Evolutionary conservation across 768 basidiomycete species (phyloP).

Genomic region (Auricularia auricula-judae): DNA sequence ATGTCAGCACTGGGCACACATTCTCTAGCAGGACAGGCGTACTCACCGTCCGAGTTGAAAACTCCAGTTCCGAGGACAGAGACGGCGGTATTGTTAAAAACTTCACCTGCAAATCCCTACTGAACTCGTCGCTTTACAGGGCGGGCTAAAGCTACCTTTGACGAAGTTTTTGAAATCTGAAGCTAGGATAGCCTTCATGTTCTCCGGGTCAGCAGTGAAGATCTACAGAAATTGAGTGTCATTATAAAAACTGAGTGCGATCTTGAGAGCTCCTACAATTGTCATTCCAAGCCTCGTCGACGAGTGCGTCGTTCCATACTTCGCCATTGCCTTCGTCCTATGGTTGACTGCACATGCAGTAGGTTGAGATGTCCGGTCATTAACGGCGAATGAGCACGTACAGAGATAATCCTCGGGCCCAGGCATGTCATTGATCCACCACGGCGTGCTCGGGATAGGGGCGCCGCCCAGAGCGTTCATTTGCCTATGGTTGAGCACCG

Average conservation of each 20-base stretch:
- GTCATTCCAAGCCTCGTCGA: neutral
- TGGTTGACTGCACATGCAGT: neutral
- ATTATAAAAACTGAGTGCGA: neutral
- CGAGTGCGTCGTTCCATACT: neutral
- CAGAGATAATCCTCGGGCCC: neutral
- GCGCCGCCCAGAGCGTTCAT: neutral
- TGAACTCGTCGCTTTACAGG: neutral
- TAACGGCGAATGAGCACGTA: neutral
- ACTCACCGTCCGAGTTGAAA: slow-evolving; percentile 35
- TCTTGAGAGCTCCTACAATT: neutral
- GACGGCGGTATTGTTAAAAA: slow-evolving; percentile 20
- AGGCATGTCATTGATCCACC: neutral
- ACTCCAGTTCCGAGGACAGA: slow-evolving; percentile 39
- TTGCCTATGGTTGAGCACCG: neutral
- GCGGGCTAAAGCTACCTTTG: slow-evolving; percentile 24
- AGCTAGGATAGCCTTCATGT: slow-evolving; percentile 26
- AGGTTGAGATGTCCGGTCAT: neutral
- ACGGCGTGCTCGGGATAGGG: neutral
- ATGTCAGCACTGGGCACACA: neutral
- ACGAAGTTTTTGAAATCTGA: slow-evolving; percentile 32
- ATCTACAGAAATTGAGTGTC: neutral
- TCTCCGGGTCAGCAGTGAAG: neutral
- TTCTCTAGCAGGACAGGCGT: neutral
- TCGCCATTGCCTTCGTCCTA: neutral
- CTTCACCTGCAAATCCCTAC: slow-evolving; percentile 17